Base-by-base conservation (phyloP, 306 rosid species). In the Prunus campanulata region DNA sequence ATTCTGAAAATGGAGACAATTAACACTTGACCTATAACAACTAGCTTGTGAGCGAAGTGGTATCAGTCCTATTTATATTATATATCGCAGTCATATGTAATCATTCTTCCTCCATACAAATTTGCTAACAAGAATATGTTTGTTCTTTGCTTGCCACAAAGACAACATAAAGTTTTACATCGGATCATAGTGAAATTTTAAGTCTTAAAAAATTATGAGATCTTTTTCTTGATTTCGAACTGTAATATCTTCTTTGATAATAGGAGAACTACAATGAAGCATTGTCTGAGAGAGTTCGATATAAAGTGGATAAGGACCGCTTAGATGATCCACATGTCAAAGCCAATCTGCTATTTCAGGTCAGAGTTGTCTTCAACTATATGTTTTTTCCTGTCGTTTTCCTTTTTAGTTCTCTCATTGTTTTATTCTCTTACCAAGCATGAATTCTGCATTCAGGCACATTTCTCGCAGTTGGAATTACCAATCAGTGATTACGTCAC, bases 281-380 rank as follows among this genome's bases (percentile, higher is more conserved):
- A 81, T 79, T 93, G 70, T 90, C 96, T 46, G 88, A 87, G 83
- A 87, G 78, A 88, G 97, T 91, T 83, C 87, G 83, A 81, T 87
- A 82, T 88, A 85, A 78, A 20, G 98, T 93, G 87, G 98, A 93
- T 78, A 87, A 86, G 82, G 93, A 87, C 67, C 88, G 87, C 68
- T 76, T 91, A 24, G 97, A 93, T 64, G 97, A 93, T 79, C 98
- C 98, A 22, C 98, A 48, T 78, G 84, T 84, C 82, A 94, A 94
- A 80, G 91, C 98, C 74, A 89, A 88, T 90, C 92, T 94, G 81
- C 89, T 94, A 48, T 89, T 94, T 84, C 96, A 94, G 97, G 98
- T 94, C 64, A 72, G 83, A 81, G 66, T 68, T 82, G 76, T 75
- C 70, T 78, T 80, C 76, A 73, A 71, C 74, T 24, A 70, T 73